A percentile compares a stretch with the other conserved stretches of the same genome.
Conservation (phyloP, 2,329 filamentous ascomycete species). For the Trichophyton rubrum region DNA sequence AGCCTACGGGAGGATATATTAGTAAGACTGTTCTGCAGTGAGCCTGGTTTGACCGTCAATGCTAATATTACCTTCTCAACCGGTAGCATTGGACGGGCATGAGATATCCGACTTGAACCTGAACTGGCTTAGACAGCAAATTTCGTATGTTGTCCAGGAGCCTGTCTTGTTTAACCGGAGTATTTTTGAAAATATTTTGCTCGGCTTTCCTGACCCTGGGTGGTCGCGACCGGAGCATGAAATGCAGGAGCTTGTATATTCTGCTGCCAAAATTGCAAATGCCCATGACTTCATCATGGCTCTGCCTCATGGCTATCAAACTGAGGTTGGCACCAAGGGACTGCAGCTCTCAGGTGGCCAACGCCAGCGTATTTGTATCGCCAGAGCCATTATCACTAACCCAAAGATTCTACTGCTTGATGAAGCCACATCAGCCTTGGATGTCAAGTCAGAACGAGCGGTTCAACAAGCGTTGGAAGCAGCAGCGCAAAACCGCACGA, state of each 20-base stretch:
- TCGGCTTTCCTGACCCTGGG: conserved; percentile 29
- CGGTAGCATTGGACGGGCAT: conserved; percentile 63
- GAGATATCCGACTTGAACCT: conserved; percentile 63
- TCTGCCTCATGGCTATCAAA: conserved; percentile 33
- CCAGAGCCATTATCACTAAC: neutral
- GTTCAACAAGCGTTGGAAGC: neutral
- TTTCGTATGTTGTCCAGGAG: conserved; percentile 56
- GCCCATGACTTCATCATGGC: conserved; percentile 56
- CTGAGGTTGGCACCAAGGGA: neutral
- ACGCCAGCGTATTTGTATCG: neutral
- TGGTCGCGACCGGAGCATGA: conserved; percentile 7
- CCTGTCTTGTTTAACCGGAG: conserved; percentile 56
- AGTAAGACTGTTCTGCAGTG: neutral
- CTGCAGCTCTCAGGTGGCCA: neutral
- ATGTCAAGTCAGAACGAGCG: neutral
- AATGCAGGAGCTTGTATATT: conserved; percentile 35
- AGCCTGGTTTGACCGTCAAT: neutral
- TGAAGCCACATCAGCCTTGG: neutral
- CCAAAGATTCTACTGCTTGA: neutral
- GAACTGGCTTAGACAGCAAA: conserved; percentile 47
- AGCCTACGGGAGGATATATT: conserved; percentile 37
- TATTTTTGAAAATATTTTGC: conserved; percentile 50
- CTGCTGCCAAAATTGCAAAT: conserved; percentile 55
- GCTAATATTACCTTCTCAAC: conserved; percentile 45
- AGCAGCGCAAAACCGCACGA: neutral